phyloP scores from a whole-genome alignment of 164 flowering plant genomes.

The Vitis rupestris region DNA sequence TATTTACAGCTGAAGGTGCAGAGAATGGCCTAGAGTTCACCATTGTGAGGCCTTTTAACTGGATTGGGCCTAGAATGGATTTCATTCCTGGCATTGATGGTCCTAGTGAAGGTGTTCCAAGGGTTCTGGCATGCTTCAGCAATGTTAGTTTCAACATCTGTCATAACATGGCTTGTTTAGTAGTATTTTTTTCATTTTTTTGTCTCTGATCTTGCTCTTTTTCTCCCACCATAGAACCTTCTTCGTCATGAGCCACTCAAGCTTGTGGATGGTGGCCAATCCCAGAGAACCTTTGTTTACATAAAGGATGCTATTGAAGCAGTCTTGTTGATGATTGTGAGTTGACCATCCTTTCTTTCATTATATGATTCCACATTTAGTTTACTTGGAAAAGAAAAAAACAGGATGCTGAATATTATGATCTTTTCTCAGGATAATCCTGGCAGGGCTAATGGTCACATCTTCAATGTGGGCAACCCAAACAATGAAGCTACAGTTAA shows the following conservation, averaged over 20 bases:
- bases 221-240: constrained; percentile 35
- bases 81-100: constrained; percentile 94
- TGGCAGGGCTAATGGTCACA: constrained; percentile 79
- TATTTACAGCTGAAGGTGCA: constrained; percentile 65
- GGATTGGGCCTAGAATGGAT: constrained; percentile 94
- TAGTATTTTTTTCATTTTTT: neutral
- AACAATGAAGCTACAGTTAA: constrained; percentile 88
- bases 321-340: constrained; percentile 64
- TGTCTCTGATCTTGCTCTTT: neutral
- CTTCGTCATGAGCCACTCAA: constrained; percentile 61
- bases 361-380: neutral
- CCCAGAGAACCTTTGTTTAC: constrained; percentile 64
- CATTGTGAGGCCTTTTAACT: constrained; percentile 84
- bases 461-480: constrained; percentile 91
- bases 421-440: constrained; percentile 70
- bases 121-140: constrained; percentile 90
- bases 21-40: constrained; percentile 81
- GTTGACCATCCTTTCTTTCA: constrained; percentile 9
- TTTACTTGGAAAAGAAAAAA: neutral
- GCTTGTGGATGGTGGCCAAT: constrained; percentile 74
- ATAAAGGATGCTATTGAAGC: constrained; percentile 80
- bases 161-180: neutral
- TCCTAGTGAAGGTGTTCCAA: constrained; percentile 87
- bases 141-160: constrained; percentile 45
- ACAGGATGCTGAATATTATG: neutral